Base-by-base conservation (phyloP, 1,284 basidiomycete genomes). In the Ganoderma resinaceum region DNA sequence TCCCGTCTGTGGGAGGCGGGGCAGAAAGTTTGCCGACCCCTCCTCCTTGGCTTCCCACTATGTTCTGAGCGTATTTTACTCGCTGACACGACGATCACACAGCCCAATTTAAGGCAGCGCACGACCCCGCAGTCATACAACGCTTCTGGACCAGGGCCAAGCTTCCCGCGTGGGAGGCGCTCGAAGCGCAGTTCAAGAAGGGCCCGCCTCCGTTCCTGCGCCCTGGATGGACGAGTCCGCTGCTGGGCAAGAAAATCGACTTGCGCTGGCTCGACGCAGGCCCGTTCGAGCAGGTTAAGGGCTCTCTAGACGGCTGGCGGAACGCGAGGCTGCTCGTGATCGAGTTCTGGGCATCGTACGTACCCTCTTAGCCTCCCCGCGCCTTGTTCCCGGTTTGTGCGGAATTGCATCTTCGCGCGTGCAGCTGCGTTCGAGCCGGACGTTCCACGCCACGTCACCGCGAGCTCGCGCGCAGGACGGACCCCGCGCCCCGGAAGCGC, bases 291-390 rank as follows among this genome's bases (percentile, higher is more conserved):
- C 73, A 71, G 60, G 68, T 80, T 63, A 74, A 74, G 58, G 76
- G 76, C 46, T 73, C 68, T 65, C 72, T 73, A 60, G 76, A 75
- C 67, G 76, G 76, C 62, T 80, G 78, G 78, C 66, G 72, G 49
- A 69, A 72, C 64, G 75, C 75, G 40, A 78, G 72, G 68, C 63
- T 79, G 20, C 71, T 79, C 42, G 63, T 80, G 23, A 73, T 80
- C 61, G 78, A 80, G 66, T 77, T 77, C 40, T 80, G 78, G 78
- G 78, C 78, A 63, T 74, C 78, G 78, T 80, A 66, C 67, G 78
- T 79, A 20, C 33, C 9, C 23, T 52, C 23, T 23, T 52, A 16
- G 42, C 33, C 33, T 37, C 35, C 62, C 43, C 18, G 55, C 35
- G 18, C 55, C 55, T 58, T 58, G 55, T 58, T 37, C 55, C 55